Base-by-base conservation (phyloP, 257 asterid species). In the Buddleja alternifolia region DNA sequence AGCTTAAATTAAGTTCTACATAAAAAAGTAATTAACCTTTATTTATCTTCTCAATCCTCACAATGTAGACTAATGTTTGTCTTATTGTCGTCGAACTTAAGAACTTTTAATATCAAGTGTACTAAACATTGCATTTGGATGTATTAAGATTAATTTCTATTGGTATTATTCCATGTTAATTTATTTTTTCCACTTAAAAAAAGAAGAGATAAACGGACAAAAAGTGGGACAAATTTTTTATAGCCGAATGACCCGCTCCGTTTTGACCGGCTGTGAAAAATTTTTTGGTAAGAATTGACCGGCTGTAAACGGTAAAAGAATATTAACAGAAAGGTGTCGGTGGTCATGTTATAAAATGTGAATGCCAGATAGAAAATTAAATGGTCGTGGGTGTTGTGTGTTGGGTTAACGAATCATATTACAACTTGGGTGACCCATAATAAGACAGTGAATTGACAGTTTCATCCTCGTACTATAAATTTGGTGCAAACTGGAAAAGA, bases 321-420 rank as follows among this genome's bases (percentile, higher is more conserved):
- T 20, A 4, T 54, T 45, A 55, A 66, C 63, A 41, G 73, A 24
- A 23, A 36, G 52, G 32, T 68, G 78, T 79, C 84, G 81, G 81
- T 79, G 78, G 40, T 71, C 50, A 63, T 40, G 61, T 69, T 14
- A 69, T 34, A 53, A 54, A n/a, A n/a, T 78, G 66, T 70, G 41
- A 71, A 41, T 42, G 73, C 71, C 76, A 58, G 59, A 6, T 53
- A 34, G 34, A 57, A 65, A 73, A 58, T 52, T 60, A 71, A 73
- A 51, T 64, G 69, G 68, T 10, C 14, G 55, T 6, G 72, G 8
- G 77, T 60, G 54, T 19, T 60, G 15, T 78, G 63, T 69, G 79
- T 56, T 65, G 75, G 60, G 45, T 67, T 62, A 66, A 57, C 68
- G 62, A 57, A 77, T 68, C 76, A 20, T 55, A 55, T 50, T 51